A percentile compares a stretch with the other conserved stretches of the same genome.
phyloP scores from a whole-genome alignment of 2,329 filamentous ascomycete genomes.

The Cercospora janseana region DNA sequence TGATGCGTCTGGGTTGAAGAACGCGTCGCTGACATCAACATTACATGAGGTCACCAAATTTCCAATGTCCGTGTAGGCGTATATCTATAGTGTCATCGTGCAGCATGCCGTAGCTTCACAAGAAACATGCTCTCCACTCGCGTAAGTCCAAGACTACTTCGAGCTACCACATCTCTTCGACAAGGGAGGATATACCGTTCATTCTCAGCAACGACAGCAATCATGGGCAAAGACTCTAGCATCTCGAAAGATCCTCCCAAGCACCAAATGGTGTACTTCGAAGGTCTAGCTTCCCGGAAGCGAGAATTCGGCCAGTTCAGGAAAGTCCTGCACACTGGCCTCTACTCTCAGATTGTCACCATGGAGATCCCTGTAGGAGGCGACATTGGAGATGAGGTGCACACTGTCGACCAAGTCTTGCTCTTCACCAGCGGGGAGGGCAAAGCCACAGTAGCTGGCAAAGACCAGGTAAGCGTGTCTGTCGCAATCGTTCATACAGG shows the following conservation, averaged over 20 bases:
- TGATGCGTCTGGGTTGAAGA: slow-evolving; percentile 4
- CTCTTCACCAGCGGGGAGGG: slow-evolving; percentile 62
- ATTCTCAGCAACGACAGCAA: slow-evolving; percentile 29
- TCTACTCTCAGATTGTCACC: slow-evolving; percentile 62
- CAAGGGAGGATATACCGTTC: slow-evolving; percentile 14
- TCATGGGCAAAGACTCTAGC: slow-evolving; percentile 37
- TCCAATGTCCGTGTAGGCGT: background rate
- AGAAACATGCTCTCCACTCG: slow-evolving; percentile 17
- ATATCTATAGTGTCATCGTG: slow-evolving; percentile 3
- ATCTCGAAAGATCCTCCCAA: slow-evolving; percentile 37
- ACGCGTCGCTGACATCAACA: slow-evolving; percentile 16
- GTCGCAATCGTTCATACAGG: background rate
- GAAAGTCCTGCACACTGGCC: slow-evolving; percentile 61
- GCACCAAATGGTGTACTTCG: slow-evolving; percentile 61
- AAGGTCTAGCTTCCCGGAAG: slow-evolving; percentile 54
- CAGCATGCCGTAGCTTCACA: background rate
- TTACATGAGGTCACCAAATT: background rate
- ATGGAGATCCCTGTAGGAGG: slow-evolving; percentile 64
- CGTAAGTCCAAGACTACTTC: slow-evolving; percentile 19
- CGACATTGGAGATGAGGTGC: slow-evolving; percentile 67
- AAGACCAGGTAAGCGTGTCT: slow-evolving; percentile 48
- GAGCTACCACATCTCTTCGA: background rate
- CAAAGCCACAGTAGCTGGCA: slow-evolving; percentile 58
- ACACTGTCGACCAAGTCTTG: slow-evolving; percentile 63
- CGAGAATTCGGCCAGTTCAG: slow-evolving; percentile 59